Evolutionary conservation across 2,329 filamentous ascomycete genomes (phyloP).

Genomic region (Lachnellula occidentalis): DNA sequence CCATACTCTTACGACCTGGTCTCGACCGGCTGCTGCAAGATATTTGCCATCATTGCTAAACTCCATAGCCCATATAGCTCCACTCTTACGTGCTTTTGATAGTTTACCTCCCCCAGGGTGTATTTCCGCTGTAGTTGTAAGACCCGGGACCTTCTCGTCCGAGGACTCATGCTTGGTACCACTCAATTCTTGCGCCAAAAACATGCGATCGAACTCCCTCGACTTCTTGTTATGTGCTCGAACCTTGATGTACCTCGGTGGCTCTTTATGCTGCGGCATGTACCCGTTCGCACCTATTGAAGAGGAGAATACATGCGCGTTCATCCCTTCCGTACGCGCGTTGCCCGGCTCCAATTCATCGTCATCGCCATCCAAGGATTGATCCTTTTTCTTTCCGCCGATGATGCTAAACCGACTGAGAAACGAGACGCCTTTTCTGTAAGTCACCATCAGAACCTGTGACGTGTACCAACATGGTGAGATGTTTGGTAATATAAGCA

Average conservation of each 20-base stretch:
- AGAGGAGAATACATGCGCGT: slow-evolving; percentile 77
- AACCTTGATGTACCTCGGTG: slow-evolving; percentile 86
- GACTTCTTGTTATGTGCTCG: slow-evolving; percentile 73
- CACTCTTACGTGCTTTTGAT: slow-evolving; percentile 32
- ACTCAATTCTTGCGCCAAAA: slow-evolving; percentile 84
- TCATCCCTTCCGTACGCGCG: slow-evolving; percentile 68
- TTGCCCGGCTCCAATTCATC: slow-evolving; percentile 67
- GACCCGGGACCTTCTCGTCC: slow-evolving; percentile 26
- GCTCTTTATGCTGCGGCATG: slow-evolving; percentile 81
- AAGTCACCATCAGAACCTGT: slow-evolving; percentile 5
- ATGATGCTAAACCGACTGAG: slow-evolving; percentile 76
- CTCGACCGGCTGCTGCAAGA: slow-evolving; percentile 86
- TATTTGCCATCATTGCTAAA: slow-evolving; percentile 91
- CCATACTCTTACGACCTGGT: slow-evolving; percentile 82
- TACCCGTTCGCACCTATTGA: slow-evolving; percentile 65
- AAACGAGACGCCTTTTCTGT: slow-evolving; percentile 82
- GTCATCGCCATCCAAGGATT: slow-evolving; percentile 42
- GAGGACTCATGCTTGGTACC: slow-evolving; percentile 43
- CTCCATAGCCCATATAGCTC: slow-evolving; percentile 85
- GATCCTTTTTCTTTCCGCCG: slow-evolving; percentile 66
- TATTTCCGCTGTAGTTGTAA: slow-evolving; percentile 17
- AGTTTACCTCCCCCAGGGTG: slow-evolving; percentile 27
- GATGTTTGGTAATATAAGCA: slow-evolving; percentile 12
- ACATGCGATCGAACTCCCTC: slow-evolving; percentile 78
- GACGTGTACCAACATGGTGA: background rate